These are phyloP conservation scores for Neurospora sp. DNA, from an alignment of 495 filamentous ascomycete species.

Conservation along the genomic window DNA sequence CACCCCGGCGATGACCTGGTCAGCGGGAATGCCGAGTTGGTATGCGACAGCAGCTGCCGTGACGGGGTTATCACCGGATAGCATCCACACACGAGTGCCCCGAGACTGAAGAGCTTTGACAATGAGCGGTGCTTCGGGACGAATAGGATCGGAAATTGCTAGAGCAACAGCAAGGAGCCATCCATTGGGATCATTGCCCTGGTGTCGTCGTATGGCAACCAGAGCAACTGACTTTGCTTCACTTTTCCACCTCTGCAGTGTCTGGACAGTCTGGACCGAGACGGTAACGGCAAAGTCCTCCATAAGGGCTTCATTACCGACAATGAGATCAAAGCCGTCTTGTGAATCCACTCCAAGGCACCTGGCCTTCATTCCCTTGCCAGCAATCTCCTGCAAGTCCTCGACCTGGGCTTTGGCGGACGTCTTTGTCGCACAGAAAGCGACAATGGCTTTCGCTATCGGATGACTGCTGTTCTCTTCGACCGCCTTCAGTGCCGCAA, in stretches of 20 bases:
- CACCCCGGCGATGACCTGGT: constrained; percentile 79
- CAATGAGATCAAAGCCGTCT: constrained; percentile 51
- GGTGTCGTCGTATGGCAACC: constrained; percentile 37
- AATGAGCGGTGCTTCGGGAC: constrained; percentile 59
- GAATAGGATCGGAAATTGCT: constrained; percentile 63
- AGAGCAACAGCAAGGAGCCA: constrained; percentile 42
- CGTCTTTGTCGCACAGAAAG: constrained; percentile 44
- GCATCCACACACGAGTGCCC: constrained; percentile 75
- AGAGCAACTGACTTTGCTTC: constrained; percentile 68
- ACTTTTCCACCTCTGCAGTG: constrained; percentile 56
- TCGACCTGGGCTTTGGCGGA: constrained; percentile 23
- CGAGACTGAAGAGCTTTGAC: constrained; percentile 57
- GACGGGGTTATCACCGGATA: constrained; percentile 72
- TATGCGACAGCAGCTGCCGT: constrained; percentile 70
- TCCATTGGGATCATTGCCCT: background rate
- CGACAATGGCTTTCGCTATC: constrained; percentile 70
- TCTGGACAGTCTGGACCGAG: constrained; percentile 21
- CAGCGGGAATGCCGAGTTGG: constrained; percentile 60
- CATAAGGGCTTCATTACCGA: constrained; percentile 79
- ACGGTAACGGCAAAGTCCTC: constrained; percentile 30
- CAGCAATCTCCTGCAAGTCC: constrained; percentile 64
- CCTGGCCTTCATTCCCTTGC: constrained; percentile 67
- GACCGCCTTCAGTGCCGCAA: constrained; percentile 50
- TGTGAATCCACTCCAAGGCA: constrained; percentile 38
- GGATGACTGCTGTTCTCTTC: constrained; percentile 85